A percentile compares a stretch with the other conserved stretches of the same genome.
phyloP scores from a whole-genome alignment of 1,284 basidiomycete genomes.

The Paramarasmius palmivorus region DNA sequence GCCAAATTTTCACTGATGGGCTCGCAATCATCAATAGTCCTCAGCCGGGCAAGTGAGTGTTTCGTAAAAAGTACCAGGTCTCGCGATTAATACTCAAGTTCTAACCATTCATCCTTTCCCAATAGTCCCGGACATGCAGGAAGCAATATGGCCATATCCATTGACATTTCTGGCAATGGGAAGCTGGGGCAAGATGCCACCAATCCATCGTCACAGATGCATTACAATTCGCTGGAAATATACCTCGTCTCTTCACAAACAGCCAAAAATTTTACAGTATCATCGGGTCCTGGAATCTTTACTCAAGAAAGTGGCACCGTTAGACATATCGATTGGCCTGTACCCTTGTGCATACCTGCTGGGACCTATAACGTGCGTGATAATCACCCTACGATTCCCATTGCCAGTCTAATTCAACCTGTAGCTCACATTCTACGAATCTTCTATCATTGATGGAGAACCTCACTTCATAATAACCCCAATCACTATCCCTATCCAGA shows the following conservation, averaged over 20 bases:
- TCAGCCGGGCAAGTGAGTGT: conserved; percentile 39
- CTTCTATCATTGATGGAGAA: conserved; percentile 36
- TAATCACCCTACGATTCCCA: neutral
- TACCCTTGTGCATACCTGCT: conserved; percentile 44
- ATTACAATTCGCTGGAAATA: conserved; percentile 45
- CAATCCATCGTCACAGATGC: conserved; percentile 34
- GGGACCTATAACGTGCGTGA: conserved; percentile 50
- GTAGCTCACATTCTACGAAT: conserved; percentile 53
- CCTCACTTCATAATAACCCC: conserved; percentile 44
- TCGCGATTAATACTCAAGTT: neutral
- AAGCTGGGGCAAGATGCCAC: conserved; percentile 35
- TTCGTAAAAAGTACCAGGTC: neutral
- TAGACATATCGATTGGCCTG: conserved; percentile 44
- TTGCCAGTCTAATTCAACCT: neutral
- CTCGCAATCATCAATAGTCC: conserved; percentile 52
- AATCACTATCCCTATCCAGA: conserved; percentile 41
- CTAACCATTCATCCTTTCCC: neutral
- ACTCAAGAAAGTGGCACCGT: conserved; percentile 45
- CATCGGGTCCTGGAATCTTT: conserved; percentile 39
- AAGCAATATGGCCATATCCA: conserved; percentile 38
- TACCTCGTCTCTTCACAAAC: conserved; percentile 47
- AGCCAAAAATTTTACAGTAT: conserved; percentile 46
- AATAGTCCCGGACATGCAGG: conserved; percentile 24
- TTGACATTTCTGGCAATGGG: conserved; percentile 50
- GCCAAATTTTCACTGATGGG: conserved; percentile 46